Percentiles rank a stretch among this genome's conserved stretches.
phyloP scores from a whole-genome alignment of 495 filamentous ascomycete species.

The Hypoxylon subgilvum region DNA sequence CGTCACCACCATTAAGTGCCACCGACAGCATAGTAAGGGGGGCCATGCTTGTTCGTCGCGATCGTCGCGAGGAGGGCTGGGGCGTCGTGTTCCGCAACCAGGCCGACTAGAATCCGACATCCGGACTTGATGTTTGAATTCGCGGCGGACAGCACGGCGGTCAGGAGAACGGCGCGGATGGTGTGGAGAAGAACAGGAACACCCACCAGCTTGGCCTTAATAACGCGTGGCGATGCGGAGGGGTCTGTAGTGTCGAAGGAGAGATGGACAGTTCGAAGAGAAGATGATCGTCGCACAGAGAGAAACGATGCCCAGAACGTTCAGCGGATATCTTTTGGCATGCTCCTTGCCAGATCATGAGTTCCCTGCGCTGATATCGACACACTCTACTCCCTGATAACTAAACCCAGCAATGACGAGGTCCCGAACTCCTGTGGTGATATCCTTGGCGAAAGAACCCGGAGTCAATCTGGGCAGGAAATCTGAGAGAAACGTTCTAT shows the following conservation, averaged over 20 bases:
- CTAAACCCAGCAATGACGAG: conserved; percentile 55
- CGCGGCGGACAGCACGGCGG: conserved; percentile 61
- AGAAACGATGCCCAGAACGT: conserved; percentile 67
- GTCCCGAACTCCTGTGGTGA: conserved; percentile 50
- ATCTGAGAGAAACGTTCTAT: conserved; percentile 69
- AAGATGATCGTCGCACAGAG: conserved; percentile 73
- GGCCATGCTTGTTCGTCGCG: conserved; percentile 48
- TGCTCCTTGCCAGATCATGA: conserved; percentile 63
- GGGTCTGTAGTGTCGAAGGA: conserved; percentile 54
- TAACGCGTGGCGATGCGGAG: conserved; percentile 73
- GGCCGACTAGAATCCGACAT: conserved; percentile 67
- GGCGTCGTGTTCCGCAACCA: conserved; percentile 66
- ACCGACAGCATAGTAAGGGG: conserved; percentile 50
- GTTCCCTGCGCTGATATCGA: conserved; percentile 71
- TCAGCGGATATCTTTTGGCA: conserved; percentile 56
- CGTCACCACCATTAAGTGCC: conserved; percentile 53
- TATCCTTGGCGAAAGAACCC: conserved; percentile 69
- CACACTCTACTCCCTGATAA: conserved; percentile 64
- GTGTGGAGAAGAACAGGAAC: conserved; percentile 70
- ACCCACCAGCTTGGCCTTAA: conserved; percentile 68
- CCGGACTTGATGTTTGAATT: conserved; percentile 67
- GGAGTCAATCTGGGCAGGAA: conserved; percentile 72
- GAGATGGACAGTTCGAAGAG: conserved; percentile 67
- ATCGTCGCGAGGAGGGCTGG: conserved; percentile 57
- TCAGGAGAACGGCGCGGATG: conserved; percentile 74